These are phyloP conservation scores for Diaporthe ampelina DNA, from an alignment of 2,329 filamentous ascomycete genomes.

Conservation along the genomic window DNA sequence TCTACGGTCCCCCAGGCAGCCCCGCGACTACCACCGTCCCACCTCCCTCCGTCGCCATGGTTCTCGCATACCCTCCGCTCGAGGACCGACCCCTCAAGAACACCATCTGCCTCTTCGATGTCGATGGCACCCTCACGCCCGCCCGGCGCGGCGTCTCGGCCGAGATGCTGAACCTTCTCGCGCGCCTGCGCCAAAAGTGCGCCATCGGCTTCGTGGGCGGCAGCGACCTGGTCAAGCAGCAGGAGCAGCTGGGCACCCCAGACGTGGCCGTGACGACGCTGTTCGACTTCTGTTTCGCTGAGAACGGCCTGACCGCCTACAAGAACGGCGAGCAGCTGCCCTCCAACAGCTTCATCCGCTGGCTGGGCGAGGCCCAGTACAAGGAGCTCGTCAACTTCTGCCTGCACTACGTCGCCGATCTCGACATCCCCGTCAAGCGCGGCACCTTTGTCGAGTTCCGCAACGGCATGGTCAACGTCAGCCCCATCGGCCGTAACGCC, in stretches of 20 bases:
- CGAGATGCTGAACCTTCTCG: slow-evolving; percentile 87
- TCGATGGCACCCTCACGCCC: slow-evolving; percentile 91
- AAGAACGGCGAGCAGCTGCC: slow-evolving; percentile 83
- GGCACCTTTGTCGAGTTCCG: slow-evolving; percentile 91
- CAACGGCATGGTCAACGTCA: slow-evolving; percentile 92
- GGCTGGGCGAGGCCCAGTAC: slow-evolving; percentile 87
- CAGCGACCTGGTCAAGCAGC: slow-evolving; percentile 92
- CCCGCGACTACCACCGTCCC: not conserved
- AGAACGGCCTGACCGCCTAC: slow-evolving; percentile 95
- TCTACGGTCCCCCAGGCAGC: not conserved
- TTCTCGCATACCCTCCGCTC: slow-evolving; percentile 77
- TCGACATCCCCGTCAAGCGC: slow-evolving; percentile 86
- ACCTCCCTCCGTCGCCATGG: slow-evolving; percentile 53
- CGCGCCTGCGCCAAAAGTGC: slow-evolving; percentile 85
- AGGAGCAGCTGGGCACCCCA: slow-evolving; percentile 88
- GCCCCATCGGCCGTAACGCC: slow-evolving; percentile 88
- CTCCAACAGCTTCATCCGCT: slow-evolving; percentile 89
- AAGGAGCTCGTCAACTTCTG: slow-evolving; percentile 83
- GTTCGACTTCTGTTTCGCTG: slow-evolving; percentile 98
- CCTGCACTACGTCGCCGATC: slow-evolving; percentile 86
- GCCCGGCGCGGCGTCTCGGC: slow-evolving; percentile 81
- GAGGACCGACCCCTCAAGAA: slow-evolving; percentile 89
- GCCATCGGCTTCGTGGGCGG: slow-evolving; percentile 95
- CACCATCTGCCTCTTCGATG: slow-evolving; percentile 96
- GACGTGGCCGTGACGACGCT: slow-evolving; percentile 80